Conservation (phyloP, 148 eudicot genomes). For the Selenicereus undatus region DNA sequence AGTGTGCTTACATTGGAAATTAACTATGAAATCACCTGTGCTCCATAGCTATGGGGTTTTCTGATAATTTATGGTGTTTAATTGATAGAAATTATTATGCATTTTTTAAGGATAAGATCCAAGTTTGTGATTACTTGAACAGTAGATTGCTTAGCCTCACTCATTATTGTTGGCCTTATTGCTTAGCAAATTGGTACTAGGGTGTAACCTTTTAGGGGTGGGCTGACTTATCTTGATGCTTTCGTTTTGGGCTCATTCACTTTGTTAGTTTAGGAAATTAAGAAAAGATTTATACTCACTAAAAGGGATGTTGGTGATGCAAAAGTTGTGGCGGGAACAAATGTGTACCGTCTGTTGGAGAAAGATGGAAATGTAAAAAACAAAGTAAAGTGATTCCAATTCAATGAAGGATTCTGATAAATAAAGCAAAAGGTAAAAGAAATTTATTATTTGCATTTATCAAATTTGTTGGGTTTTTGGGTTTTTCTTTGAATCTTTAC, state of each 20-base stretch:
- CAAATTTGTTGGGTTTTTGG: constrained; percentile 15
- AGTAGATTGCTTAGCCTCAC: neutral
- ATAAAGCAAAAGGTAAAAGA: constrained; percentile 35
- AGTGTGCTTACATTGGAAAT: too few relatives aligned
- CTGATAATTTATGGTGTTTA: neutral
- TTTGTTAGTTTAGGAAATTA: too few relatives aligned
- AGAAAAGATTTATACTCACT: too few relatives aligned
- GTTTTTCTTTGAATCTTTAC: constrained; percentile 22
- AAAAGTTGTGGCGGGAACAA: constrained; percentile 15
- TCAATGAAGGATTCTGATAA: constrained; percentile 32
- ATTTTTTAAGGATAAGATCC: neutral
- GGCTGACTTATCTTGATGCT: constrained; percentile 26
- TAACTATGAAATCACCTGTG: too few relatives aligned
- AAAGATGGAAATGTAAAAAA: constrained; percentile 12
- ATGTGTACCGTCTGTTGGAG: constrained; percentile 19
- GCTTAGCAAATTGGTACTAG: constrained; percentile 5
- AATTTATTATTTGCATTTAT: constrained; percentile 20
- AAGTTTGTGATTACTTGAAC: neutral
- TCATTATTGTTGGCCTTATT: neutral
- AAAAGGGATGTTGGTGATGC: too few relatives aligned
- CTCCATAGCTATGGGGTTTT: neutral
- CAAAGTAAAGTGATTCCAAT: constrained; percentile 30
- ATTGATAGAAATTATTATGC: neutral
- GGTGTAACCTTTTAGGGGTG: constrained; percentile 11
- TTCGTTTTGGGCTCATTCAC: too few relatives aligned